These are phyloP conservation scores for Stephanodiscus minutulus DNA, from an alignment of 108 stramenopile genomes.

Conservation along the genomic window DNA sequence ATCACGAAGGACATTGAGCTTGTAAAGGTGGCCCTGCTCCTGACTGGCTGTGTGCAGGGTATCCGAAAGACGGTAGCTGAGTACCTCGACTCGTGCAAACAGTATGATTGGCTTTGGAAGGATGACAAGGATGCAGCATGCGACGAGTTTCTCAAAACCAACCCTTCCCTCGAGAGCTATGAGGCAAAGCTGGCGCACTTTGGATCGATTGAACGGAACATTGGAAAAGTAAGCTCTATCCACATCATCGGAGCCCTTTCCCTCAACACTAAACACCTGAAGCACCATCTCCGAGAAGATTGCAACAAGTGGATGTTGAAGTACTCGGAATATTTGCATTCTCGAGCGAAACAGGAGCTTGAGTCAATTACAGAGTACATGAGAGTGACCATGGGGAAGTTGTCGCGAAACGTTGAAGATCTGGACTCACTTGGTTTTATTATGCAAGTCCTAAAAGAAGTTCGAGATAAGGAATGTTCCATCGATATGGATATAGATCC, in stretches of 20 bases:
- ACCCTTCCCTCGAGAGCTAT: constrained; percentile 78
- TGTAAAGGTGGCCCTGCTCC: constrained; percentile 84
- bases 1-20: constrained; percentile 92
- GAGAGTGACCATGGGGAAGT: constrained; percentile 60
- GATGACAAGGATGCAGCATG: constrained; percentile 87
- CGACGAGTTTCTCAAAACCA: constrained; percentile 65
- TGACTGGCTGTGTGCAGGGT: constrained; percentile 89
- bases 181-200: constrained; percentile 73
- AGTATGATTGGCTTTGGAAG: constrained; percentile 90
- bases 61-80: constrained; percentile 87
- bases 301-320: constrained; percentile 79
- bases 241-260: constrained; percentile 91
- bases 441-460: constrained; percentile 76
- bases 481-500: constrained; percentile 79
- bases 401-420: constrained; percentile 66
- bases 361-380: constrained; percentile 86
- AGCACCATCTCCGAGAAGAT: constrained; percentile 73
- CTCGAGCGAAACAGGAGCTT: constrained; percentile 53
- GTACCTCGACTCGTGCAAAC: constrained; percentile 68
- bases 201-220: constrained; percentile 61
- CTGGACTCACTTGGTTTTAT: constrained; percentile 83
- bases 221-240: constrained; percentile 68
- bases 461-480: constrained; percentile 63
- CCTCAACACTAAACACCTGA: constrained; percentile 78
- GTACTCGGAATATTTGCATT: constrained; percentile 55